Evolutionary conservation across 1,139 yeast genomes (phyloP), one percentile per base, ranked within the genome.

Genomic region (Magnusiomyces ingens): DNA sequence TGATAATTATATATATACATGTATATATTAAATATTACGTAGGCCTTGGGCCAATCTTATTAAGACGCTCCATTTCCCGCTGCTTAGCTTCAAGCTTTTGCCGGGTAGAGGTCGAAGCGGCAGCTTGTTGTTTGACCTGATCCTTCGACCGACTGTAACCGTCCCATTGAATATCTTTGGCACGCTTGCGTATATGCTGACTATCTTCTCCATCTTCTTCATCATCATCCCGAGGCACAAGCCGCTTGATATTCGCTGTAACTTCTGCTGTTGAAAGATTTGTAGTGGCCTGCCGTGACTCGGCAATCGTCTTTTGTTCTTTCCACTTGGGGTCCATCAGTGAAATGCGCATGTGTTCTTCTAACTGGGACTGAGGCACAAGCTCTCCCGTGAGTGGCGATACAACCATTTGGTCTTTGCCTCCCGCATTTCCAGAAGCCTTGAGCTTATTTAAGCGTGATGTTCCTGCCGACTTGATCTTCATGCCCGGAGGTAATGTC

Each of bases 291-390:
- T 78, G 77, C 62, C 89, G 86, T 36, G 77, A 73, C 59, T 85
- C 81, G 15, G 74, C 75, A 56, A 78, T 77, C 35, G 78, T 80
- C 63, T 81, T 84, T 65, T 88, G 91, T 58, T 81, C 81, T 60
- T 82, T 77, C 71, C 87, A 88, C 58, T 80, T 75, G 1, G 96
- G 96, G 67, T 91, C 96, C 52, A 93, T 71, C 48, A 88, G 72
- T 54, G 86, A 71, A n/a, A 82, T 78, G 55, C 80, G 78, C 59
- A 90, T 73, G 67, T 91, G 97, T 59, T 76, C 79, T 59, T 85
- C 89, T 64, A 86, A 88, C 58, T 84, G 74, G 52, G 77, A 75
- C 62, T 86, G 94, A 0, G 91, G 85, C 2, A 91, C 78, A 63
- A 77, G 65, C 60, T 82, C 78, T 1, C 83, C 82, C 0, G 95